These are phyloP conservation scores for Stephania japonica DNA, from an alignment of 164 flowering plant species.

Conservation along the genomic window DNA sequence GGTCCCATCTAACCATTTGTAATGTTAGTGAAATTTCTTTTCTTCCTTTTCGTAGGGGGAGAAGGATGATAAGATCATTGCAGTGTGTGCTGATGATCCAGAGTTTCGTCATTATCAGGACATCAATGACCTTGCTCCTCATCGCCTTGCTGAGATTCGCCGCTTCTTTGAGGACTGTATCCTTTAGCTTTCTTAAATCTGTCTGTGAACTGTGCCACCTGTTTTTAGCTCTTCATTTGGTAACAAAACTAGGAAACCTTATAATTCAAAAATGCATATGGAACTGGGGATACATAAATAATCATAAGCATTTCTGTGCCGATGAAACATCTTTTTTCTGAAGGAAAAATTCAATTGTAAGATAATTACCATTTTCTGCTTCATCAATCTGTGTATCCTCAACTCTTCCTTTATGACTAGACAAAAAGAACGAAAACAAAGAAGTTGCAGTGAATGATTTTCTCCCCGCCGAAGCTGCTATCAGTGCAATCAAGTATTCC, in stretches of 20 bases:
- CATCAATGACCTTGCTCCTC: slow-evolving; percentile 81
- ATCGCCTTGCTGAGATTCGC: slow-evolving; percentile 86
- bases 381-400: slow-evolving; percentile 21
- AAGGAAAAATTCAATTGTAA: neutral
- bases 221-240: neutral
- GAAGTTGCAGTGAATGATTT: slow-evolving; percentile 77
- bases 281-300: neutral
- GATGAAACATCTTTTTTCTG: neutral
- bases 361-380: neutral
- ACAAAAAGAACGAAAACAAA: slow-evolving; percentile 95
- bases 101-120: slow-evolving; percentile 81
- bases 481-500: slow-evolving; percentile 74
- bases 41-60: slow-evolving; percentile 15
- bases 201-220: neutral
- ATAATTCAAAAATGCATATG: neutral
- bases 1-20: neutral
- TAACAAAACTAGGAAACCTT: neutral
- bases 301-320: neutral
- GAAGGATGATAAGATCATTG: slow-evolving; percentile 18
- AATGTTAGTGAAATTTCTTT: neutral
- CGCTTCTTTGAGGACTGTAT: slow-evolving; percentile 95
- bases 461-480: slow-evolving; percentile 65
- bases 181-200: slow-evolving; percentile 22
- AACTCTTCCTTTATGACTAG: slow-evolving; percentile 27
- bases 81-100: slow-evolving; percentile 76